Conservation (phyloP, 2,329 filamentous ascomycete genomes). For the Capronia epimyces region DNA sequence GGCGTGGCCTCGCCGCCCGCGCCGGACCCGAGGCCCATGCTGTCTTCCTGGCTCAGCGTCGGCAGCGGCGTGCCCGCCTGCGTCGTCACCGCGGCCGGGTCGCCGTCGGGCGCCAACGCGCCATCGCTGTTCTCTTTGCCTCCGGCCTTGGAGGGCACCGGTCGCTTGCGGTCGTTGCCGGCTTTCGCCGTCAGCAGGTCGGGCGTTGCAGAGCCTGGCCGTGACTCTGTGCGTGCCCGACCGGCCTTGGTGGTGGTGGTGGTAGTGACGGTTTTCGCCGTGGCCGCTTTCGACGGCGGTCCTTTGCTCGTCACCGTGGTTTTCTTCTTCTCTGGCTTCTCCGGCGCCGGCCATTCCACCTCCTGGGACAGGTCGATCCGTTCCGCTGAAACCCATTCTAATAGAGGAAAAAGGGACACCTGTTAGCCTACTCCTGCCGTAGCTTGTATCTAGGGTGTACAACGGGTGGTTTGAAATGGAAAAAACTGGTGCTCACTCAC, state of each 20-base stretch:
- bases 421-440: background rate
- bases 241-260: conserved; percentile 52
- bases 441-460: background rate
- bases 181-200: conserved; percentile 47
- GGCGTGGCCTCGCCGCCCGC: no score
- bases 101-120: conserved; percentile 28
- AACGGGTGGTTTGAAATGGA: background rate
- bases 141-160: conserved; percentile 51
- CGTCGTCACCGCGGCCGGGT: conserved; percentile 31
- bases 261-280: conserved; percentile 49
- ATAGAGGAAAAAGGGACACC: conserved; percentile 39
- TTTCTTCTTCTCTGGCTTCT: conserved; percentile 83
- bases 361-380: conserved; percentile 83
- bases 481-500: conserved; percentile 31
- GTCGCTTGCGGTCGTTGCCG: conserved; percentile 41
- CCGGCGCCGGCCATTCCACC: conserved; percentile 92
- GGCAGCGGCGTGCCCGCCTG: conserved; percentile 38
- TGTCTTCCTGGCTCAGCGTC: conserved; percentile 21
- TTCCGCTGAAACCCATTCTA: conserved; percentile 80
- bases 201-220: conserved; percentile 54
- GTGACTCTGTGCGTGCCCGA: conserved; percentile 41
- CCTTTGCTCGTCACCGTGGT: conserved; percentile 52
- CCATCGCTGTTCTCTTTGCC: conserved; percentile 56
- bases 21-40: conserved; percentile 29
- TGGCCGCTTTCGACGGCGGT: conserved; percentile 50